Percentiles rank a stretch among this genome's conserved stretches.
These are phyloP conservation scores for Ascochyta koolunga DNA, from an alignment of 2,329 filamentous ascomycete genomes.

Conservation along the genomic window DNA sequence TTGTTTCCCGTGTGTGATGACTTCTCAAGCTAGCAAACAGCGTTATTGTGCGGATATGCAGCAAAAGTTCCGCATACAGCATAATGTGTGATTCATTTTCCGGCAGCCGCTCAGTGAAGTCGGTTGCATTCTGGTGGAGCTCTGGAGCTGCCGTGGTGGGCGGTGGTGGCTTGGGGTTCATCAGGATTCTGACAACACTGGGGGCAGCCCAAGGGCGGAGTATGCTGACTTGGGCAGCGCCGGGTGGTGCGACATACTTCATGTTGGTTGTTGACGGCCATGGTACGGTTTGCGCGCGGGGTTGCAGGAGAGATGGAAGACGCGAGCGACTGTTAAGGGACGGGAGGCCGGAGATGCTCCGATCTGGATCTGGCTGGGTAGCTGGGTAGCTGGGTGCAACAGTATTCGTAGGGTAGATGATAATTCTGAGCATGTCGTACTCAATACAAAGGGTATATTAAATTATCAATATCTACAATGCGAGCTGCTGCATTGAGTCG, in stretches of 20 bases:
- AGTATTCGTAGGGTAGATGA: background rate
- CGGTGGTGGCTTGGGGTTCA: conserved; percentile 37
- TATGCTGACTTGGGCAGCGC: conserved; percentile 46
- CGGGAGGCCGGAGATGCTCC: background rate
- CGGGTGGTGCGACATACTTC: conserved; percentile 36
- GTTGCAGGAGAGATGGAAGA: conserved; percentile 6
- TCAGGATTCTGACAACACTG: conserved; percentile 41
- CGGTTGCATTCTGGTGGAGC: conserved; percentile 36
- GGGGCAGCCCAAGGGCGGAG: conserved; percentile 40
- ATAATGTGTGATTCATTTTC: conserved; percentile 42
- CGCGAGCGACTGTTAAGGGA: conserved; percentile 6
- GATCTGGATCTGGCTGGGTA: conserved; percentile 2
- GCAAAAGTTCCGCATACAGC: conserved; percentile 65
- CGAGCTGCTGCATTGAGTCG: background rate
- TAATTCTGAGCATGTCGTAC: background rate
- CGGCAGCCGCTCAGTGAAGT: conserved; percentile 30
- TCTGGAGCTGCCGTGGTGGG: conserved; percentile 37
- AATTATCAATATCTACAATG: conserved; percentile 19
- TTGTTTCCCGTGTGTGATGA: conserved; percentile 51
- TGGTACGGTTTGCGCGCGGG: conserved; percentile 26
- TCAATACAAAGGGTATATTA: conserved; percentile 14
- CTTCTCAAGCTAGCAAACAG: conserved; percentile 61
- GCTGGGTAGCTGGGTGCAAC: conserved; percentile 1
- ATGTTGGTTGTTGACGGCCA: conserved; percentile 29
- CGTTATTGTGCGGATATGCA: conserved; percentile 65